Base-by-base conservation (phyloP, 345 rosid species). In the Eucalyptus regnans region DNA sequence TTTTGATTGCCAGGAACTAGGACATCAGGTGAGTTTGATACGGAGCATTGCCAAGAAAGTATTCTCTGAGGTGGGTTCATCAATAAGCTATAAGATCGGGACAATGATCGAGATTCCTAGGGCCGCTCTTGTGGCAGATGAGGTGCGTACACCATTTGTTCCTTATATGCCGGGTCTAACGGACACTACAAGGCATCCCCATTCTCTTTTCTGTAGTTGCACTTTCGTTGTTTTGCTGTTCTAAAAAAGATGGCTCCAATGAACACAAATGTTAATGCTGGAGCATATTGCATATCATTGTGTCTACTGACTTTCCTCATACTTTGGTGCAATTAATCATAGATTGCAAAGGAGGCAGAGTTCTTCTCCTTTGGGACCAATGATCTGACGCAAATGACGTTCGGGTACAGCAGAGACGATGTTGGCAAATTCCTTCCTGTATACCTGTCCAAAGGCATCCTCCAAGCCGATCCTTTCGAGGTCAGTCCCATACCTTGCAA, bases 71-170 rank as follows among this genome's bases (percentile, higher is more conserved):
- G 95, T 91, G 93, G 97, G 95, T 37, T 80, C 92, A 50, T 90
- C 96, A 48, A 89, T 96, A 88, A 94, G 88, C 93, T 97, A 94
- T 86, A 96, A 96, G 92, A 97, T 97, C 2, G 99, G 99, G 88
- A 97, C 99, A 62, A 97, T 97, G 99, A 97, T 97, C 31, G 99
- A 97, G 95, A 94, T 97, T 89, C 99, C 99, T 56, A 93, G 99
- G 94, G 99, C 99, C 76, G 99, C 99, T 81, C 93, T 96, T 48
- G 93, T 96, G 68, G 99, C 99, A 9, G 99, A 97, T 84, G 99
- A 97, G 98, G 99, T 97, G 93, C 13, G 87, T 56, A 37, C 29
- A 33, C 20, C 56, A 9, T 16, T 31, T 31, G 18, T 22, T 79
- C 14, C 80, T 12, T 4, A 25, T 25, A 12, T 68, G 56, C 12